Evolutionary conservation across 495 filamentous ascomycete genomes (phyloP), one percentile per base, ranked within the genome.

Genomic region (Xylaria castorea): DNA sequence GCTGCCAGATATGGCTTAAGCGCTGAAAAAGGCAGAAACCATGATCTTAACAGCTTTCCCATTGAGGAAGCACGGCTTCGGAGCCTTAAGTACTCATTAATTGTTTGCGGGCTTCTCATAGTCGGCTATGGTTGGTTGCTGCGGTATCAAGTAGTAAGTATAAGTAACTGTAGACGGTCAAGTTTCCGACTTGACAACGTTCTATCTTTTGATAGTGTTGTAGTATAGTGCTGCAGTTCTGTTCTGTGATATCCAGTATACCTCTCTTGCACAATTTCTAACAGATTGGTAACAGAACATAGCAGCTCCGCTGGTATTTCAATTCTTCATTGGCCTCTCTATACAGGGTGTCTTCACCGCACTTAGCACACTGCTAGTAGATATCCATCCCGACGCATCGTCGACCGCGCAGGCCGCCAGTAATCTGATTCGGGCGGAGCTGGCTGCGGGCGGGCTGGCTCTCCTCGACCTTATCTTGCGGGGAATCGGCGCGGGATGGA

Each of bases 361-460:
- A 18, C 36, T 65, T 1, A 68, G 51, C 1, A 67, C 44, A 8
- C 30, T 55, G 2, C 32, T 68, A 1, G 27, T 38, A 11, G 66
- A 55, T 32, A 40, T 38, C 5, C 50, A 55, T n/a, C 66, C 14
- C 9, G 66, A 61, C 32, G 38, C 40, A 8, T 62, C 55, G 22
- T 70, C 55, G 27, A 48, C 68, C 5, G 68, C 68, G 57, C 11
- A 62, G 14, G 68, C 68, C 20, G 22, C 38, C 3, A 46, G 68
- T 27, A 70, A 70, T 50, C 38, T 70, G 22, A 36, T 48, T 51
- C 68, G 68, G 11, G 25, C 55, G 14, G 68, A 70, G 48, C 57
- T 70, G 44, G 68, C 55, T 18, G 53, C 68, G 27, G 53, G 27
- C 36, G 25, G 58, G 20, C 42, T 62, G 22, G 68, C 55, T 30